phyloP scores from a whole-genome alignment of 2,329 filamentous ascomycete species.

The Didymella arachidicola region DNA sequence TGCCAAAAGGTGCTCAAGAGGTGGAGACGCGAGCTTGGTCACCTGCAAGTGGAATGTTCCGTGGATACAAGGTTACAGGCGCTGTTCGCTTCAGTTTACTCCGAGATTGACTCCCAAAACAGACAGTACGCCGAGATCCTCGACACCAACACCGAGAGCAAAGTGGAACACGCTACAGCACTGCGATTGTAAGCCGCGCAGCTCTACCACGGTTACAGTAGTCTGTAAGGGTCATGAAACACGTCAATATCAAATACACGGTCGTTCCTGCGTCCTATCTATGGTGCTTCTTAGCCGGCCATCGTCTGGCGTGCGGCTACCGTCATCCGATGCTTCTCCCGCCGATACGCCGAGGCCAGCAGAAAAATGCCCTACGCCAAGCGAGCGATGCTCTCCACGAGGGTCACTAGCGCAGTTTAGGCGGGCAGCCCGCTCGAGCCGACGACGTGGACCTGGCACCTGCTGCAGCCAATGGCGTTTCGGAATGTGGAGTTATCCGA shows the following conservation, averaged over 20 bases:
- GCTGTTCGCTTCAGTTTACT: conserved; percentile 18
- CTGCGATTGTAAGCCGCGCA: conserved; percentile 9
- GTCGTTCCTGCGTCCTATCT: conserved; percentile 5
- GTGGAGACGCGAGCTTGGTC: conserved; percentile 21
- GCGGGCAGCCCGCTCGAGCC: conserved; percentile 19
- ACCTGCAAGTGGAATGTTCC: conserved; percentile 15
- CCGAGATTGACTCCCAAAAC: conserved; percentile 25
- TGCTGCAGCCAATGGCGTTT: conserved; percentile 12
- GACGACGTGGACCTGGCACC: conserved; percentile 22
- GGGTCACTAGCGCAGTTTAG: conserved; percentile 14
- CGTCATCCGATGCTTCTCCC: conserved; percentile 1
- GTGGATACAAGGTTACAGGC: conserved; percentile 15
- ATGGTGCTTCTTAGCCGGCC: conserved; percentile 8
- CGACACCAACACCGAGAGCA: conserved; percentile 16
- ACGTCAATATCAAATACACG: conserved; percentile 22
- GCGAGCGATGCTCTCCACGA: conserved; percentile 16
- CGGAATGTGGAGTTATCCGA: conserved; percentile 2
- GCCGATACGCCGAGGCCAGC: conserved; percentile 20
- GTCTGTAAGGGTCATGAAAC: conserved; percentile 21
- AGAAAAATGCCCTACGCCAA: conserved; percentile 22
- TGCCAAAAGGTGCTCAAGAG: conserved; percentile 19
- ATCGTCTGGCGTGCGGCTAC: conserved; percentile 5
- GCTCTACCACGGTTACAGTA: conserved; percentile 17
- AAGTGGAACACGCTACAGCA: conserved; percentile 17
- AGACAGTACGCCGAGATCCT: conserved; percentile 20